These are phyloP conservation scores for Nakazawaea populi DNA, from an alignment of 805 yeast genomes.

Conservation along the genomic window DNA sequence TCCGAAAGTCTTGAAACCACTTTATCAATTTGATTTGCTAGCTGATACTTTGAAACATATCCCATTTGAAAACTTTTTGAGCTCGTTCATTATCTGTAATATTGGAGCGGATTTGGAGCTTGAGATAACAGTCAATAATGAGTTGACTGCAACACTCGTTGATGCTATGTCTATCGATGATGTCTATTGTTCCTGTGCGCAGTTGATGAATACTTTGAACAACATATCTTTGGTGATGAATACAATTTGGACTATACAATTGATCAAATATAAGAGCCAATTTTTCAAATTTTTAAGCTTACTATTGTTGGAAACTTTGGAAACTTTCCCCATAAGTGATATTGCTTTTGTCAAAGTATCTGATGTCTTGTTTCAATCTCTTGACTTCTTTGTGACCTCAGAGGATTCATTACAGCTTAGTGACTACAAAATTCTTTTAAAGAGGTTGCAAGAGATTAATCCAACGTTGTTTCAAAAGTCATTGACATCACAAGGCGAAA, in stretches of 20 bases:
- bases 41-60: slow-evolving; percentile 23
- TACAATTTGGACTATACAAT: slow-evolving; percentile 29
- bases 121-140: neutral
- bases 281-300: slow-evolving; percentile 24
- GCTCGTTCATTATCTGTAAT: slow-evolving; percentile 17
- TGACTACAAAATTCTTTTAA: neutral
- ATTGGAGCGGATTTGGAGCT: neutral
- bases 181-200: slow-evolving; percentile 24
- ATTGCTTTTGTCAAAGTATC: slow-evolving; percentile 22
- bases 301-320: slow-evolving; percentile 21
- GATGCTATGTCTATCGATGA: slow-evolving; percentile 21
- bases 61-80: slow-evolving; percentile 27
- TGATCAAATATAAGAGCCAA: slow-evolving; percentile 26
- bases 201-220: slow-evolving; percentile 25
- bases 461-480: neutral
- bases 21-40: slow-evolving; percentile 21
- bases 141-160: slow-evolving; percentile 19
- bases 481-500: neutral
- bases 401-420: slow-evolving; percentile 19
- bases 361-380: slow-evolving; percentile 25
- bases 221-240: slow-evolving; percentile 27
- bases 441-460: neutral
- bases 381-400: slow-evolving; percentile 28
- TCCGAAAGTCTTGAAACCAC: slow-evolving; percentile 27
- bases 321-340: slow-evolving; percentile 30